These are phyloP conservation scores for Cyclocybe aegerita DNA, from an alignment of 768 basidiomycete species.

Conservation along the genomic window DNA sequence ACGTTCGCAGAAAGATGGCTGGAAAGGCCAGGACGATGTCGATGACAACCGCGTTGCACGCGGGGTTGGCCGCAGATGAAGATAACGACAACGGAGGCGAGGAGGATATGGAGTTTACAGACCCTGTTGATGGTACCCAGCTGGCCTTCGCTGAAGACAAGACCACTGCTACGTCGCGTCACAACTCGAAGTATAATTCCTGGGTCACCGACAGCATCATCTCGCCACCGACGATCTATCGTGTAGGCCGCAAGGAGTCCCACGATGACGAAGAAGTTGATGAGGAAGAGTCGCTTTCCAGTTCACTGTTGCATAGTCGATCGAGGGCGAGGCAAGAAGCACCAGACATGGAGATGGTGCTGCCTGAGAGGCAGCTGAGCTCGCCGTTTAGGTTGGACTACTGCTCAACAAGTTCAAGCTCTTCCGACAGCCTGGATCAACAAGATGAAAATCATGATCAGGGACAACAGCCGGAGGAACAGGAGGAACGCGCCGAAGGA, in stretches of 20 bases:
- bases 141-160: not conserved
- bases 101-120: conserved; percentile 17
- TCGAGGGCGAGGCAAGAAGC: not conserved
- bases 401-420: no score
- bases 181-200: conserved; percentile 12
- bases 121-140: not conserved
- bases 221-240: conserved; percentile 36
- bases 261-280: not conserved
- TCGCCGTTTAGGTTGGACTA: conserved; percentile 4
- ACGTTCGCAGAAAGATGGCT: no score
- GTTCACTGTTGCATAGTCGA: not conserved
- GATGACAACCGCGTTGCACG: no score
- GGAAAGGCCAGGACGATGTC: no score
- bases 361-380: not conserved
- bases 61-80: not conserved
- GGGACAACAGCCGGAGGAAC: not conserved
- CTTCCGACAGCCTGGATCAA: no score
- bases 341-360: not conserved
- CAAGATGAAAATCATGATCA: not conserved
- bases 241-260: not conserved
- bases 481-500: no score
- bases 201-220: conserved; percentile 45
- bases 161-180: not conserved
- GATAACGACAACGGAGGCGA: no score
- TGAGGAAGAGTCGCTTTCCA: not conserved